Evolutionary conservation across 2,329 filamentous ascomycete genomes (phyloP).

Genomic region (Helminthosporium solani): DNA sequence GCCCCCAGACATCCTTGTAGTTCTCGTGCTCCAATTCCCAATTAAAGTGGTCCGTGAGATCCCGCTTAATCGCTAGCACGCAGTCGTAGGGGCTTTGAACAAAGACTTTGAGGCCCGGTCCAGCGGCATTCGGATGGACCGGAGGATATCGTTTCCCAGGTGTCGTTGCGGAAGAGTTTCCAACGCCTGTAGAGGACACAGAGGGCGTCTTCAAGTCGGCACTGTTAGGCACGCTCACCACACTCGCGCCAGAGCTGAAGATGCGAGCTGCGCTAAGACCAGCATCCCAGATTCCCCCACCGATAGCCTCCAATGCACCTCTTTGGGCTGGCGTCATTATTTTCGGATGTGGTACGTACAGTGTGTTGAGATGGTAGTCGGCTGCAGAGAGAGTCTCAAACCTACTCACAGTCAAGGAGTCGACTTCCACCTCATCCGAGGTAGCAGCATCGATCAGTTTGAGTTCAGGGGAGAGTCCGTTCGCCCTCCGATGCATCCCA

Average conservation of each 20-base stretch:
- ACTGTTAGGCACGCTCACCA: conserved; percentile 51
- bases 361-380: conserved; percentile 85
- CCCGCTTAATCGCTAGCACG: conserved; percentile 84
- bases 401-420: conserved; percentile 80
- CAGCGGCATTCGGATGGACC: conserved; percentile 51
- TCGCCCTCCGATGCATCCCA: conserved; percentile 69
- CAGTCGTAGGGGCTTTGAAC: conserved; percentile 97
- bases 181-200: conserved; percentile 38
- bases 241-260: conserved; percentile 82
- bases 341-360: conserved; percentile 72
- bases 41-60: conserved; percentile 77
- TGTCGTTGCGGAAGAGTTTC: conserved; percentile 21
- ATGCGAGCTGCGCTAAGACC: conserved; percentile 84
- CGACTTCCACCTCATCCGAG: conserved; percentile 80
- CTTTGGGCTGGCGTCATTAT: conserved; percentile 63
- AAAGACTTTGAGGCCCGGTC: conserved; percentile 75
- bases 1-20: conserved; percentile 83
- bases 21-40: conserved; percentile 83
- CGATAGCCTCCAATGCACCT: conserved; percentile 75
- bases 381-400: conserved; percentile 82
- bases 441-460: conserved; percentile 86
- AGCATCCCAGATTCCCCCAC: conserved; percentile 82
- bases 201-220: conserved; percentile 39
- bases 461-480: conserved; percentile 82
- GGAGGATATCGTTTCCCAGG: conserved; percentile 28